Percentiles rank a stretch among this genome's conserved stretches.
Conservation (phyloP, 139 green algal genomes). For the Tetratostichococcus sp. region DNA sequence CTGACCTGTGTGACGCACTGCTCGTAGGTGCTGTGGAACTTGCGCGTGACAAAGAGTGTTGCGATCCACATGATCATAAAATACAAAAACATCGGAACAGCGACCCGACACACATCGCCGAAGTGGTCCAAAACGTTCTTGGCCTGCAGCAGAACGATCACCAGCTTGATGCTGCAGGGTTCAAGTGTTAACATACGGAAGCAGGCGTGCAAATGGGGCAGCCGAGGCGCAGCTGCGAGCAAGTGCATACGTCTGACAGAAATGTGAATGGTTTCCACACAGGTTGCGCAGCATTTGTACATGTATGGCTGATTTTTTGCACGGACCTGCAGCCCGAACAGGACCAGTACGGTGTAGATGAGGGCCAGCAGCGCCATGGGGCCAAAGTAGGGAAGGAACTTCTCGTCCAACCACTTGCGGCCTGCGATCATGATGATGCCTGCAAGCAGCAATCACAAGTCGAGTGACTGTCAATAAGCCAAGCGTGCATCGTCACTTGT, state of each 20-base stretch:
- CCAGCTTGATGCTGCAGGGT: background rate
- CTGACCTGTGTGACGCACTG: constrained; percentile 19
- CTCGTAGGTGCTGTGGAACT: constrained; percentile 15
- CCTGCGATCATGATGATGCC: constrained; percentile 3
- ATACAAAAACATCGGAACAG: constrained; percentile 48
- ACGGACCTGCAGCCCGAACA: constrained; percentile 36
- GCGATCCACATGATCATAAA: constrained; percentile 41
- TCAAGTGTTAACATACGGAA: too few species aligned
- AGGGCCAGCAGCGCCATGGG: constrained; percentile 36
- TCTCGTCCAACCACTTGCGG: constrained; percentile 33
- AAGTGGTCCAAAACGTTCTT: constrained; percentile 31
- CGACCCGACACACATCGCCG: constrained; percentile 31
- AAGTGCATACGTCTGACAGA: too few species aligned
- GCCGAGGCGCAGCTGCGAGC: too few species aligned
- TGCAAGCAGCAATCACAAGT: background rate
- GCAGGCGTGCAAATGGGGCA: too few species aligned
- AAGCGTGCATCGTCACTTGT: too few species aligned
- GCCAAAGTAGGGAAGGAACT: constrained; percentile 42
- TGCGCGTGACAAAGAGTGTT: constrained; percentile 18
- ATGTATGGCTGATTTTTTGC: background rate
- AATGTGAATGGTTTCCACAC: too few species aligned
- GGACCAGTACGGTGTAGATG: constrained; percentile 52
- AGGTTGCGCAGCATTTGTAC: too few species aligned
- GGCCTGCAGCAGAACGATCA: background rate
- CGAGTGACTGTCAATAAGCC: too few species aligned